These are phyloP conservation scores for Orbilia brochopaga DNA, from an alignment of 2,329 filamentous ascomycete species.

Conservation along the genomic window DNA sequence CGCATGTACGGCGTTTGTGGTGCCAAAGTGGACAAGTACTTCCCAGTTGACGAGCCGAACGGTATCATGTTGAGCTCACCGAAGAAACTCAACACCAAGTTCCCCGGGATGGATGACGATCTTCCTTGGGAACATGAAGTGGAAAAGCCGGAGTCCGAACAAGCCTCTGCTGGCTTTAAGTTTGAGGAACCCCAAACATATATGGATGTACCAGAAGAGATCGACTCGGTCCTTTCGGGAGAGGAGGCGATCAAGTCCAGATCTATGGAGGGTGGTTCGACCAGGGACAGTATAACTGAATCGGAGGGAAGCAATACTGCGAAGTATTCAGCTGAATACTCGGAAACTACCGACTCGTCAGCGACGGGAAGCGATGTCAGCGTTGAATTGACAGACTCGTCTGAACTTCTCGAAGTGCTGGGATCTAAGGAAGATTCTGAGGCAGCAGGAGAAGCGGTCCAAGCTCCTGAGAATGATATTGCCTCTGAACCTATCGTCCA, in stretches of 20 bases:
- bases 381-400: too few species aligned
- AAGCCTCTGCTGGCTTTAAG: slow-evolving; percentile 14
- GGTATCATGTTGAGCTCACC: slow-evolving; percentile 32
- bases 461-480: too few species aligned
- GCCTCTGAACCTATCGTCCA: too few species aligned
- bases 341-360: too few species aligned
- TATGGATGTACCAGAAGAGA: not conserved
- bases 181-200: not conserved
- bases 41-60: slow-evolving; percentile 20
- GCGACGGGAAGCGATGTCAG: too few species aligned
- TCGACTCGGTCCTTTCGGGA: not conserved
- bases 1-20: slow-evolving; percentile 46
- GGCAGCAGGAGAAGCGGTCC: too few species aligned
- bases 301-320: too few species aligned
- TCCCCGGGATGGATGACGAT: slow-evolving; percentile 34
- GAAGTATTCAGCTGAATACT: too few species aligned
- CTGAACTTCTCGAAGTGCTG: too few species aligned
- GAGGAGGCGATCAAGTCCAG: not conserved
- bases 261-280: not conserved
- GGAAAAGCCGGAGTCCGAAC: not conserved
- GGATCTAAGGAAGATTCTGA: too few species aligned
- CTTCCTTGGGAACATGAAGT: slow-evolving; percentile 40
- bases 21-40: slow-evolving; percentile 38
- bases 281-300: not conserved
- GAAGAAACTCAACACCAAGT: slow-evolving; percentile 16